These are phyloP conservation scores for Ophiosphaerella narmari DNA, from an alignment of 2,329 filamentous ascomycete species.

Conservation along the genomic window DNA sequence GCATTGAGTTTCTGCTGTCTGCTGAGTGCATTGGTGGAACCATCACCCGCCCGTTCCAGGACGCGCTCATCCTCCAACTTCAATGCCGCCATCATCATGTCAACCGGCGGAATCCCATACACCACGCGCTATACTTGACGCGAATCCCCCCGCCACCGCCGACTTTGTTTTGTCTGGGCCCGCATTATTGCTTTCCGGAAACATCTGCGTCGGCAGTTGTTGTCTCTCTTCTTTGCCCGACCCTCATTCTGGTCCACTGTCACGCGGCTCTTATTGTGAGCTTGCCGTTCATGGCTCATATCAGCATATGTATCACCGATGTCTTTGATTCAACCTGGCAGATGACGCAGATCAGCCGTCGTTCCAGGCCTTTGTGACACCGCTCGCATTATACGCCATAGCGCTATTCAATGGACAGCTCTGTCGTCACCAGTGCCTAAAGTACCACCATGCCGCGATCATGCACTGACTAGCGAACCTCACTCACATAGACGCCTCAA, in stretches of 20 bases:
- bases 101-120: neutral
- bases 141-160: neutral
- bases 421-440: conserved; percentile 2
- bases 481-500: conserved; percentile 3
- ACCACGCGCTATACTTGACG: neutral
- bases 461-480: conserved; percentile 4
- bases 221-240: neutral
- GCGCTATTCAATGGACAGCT: conserved; percentile 2
- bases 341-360: conserved; percentile 4
- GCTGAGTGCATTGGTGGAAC: neutral
- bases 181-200: neutral
- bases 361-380: conserved; percentile 18
- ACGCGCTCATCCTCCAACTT: neutral
- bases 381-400: conserved; percentile 4
- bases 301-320: conserved; percentile 1
- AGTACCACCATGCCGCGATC: conserved; percentile 11
- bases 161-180: neutral
- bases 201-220: neutral
- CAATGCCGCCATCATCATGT: neutral
- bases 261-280: neutral
- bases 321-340: conserved; percentile 6
- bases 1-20: neutral
- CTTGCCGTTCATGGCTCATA: too few species aligned
- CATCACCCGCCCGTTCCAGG: neutral
- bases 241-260: neutral